Evolutionary conservation across 371 early-diverging fungal genomes (phyloP), one percentile per base, ranked within the genome.

Genomic region (Thermomucor indicae-seudaticae): DNA sequence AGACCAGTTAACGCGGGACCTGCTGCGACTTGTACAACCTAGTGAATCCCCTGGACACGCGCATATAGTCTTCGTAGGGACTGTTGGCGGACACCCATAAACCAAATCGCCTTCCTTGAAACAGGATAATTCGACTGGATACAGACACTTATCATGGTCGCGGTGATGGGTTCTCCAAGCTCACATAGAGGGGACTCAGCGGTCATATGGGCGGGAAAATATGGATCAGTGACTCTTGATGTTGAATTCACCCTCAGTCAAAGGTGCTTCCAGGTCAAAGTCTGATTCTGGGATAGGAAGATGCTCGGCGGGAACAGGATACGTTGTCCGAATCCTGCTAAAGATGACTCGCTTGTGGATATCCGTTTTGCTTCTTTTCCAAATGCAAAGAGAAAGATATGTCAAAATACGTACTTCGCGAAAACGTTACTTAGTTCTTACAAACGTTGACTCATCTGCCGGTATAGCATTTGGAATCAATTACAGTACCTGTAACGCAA

Each of bases 141-240:
- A n/a, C 88, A 86, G 35, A 80, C 73, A 24, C 69, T 73, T 57
- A 89, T 76, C 14, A 73, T 82, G 29, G 76, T 71, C 27, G 79
- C 84, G 30, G 58, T 62, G 70, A 88, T 62, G 0, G 84, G 78
- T 53, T 82, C 46, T 49, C 78, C 78, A 20, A 85, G 34, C 24
- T 58, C 52, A 54, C 84, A 89, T 0, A 79, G 65, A 14, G 83
- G 56, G 1, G 60, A 44, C 6, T 66, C 6, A 40, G 64, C 64
- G 53, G 83, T 62, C 88, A 90, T 87, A 43, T 81, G 73, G 16
- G 81, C 83, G 52, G 87, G 84, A 73, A 83, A 75, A 40, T 79
- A 71, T 20, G 69, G 67, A 48, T 75, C 71, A 5, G 1, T 72
- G 62, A 12, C 51, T 65, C 55, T 84, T 80, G 14, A 86, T 20